Percentiles rank a stretch among this genome's conserved stretches.
These are phyloP conservation scores for Gremmenia infestans DNA, from an alignment of 2,329 filamentous ascomycete species.

Conservation along the genomic window DNA sequence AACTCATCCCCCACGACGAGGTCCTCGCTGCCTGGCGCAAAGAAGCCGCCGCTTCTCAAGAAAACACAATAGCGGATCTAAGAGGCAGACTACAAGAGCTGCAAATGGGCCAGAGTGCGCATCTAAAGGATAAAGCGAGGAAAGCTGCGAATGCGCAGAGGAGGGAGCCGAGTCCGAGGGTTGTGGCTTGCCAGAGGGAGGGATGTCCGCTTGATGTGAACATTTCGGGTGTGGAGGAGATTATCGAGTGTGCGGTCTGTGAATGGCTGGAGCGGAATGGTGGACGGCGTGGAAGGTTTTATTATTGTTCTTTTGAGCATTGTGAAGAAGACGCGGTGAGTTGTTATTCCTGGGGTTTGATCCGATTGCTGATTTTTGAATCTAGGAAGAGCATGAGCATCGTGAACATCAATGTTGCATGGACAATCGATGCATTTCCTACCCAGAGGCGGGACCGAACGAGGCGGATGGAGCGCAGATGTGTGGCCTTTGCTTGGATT, in stretches of 20 bases:
- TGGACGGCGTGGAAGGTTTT: conserved; percentile 9
- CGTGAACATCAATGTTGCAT: conserved; percentile 22
- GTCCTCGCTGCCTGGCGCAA: conserved; percentile 24
- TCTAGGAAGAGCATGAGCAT: conserved; percentile 21
- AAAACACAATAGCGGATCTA: conserved; percentile 14
- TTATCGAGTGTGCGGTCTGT: conserved; percentile 27
- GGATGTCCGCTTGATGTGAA: conserved; percentile 23
- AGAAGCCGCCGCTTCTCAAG: conserved; percentile 21
- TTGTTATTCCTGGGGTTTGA: neutral
- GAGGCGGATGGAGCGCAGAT: conserved; percentile 1
- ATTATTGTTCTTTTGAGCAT: conserved; percentile 27
- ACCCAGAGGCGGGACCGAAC: conserved; percentile 13
- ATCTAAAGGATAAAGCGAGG: conserved; percentile 25
- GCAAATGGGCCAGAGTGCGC: conserved; percentile 28
- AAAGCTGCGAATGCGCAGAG: conserved; percentile 24
- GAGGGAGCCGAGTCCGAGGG: conserved; percentile 11
- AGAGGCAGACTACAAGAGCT: conserved; percentile 20
- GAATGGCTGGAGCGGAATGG: conserved; percentile 25
- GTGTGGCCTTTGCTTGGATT: conserved; percentile 21
- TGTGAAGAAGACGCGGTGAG: conserved; percentile 25
- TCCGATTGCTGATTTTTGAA: neutral
- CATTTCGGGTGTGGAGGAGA: conserved; percentile 14
- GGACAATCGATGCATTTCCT: conserved; percentile 18
- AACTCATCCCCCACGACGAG: conserved; percentile 19
- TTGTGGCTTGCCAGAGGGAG: conserved; percentile 18